Percentiles rank a stretch among this genome's conserved stretches.
phyloP scores from a whole-genome alignment of 2,329 filamentous ascomycete genomes.

The Aspergillus texensis region DNA sequence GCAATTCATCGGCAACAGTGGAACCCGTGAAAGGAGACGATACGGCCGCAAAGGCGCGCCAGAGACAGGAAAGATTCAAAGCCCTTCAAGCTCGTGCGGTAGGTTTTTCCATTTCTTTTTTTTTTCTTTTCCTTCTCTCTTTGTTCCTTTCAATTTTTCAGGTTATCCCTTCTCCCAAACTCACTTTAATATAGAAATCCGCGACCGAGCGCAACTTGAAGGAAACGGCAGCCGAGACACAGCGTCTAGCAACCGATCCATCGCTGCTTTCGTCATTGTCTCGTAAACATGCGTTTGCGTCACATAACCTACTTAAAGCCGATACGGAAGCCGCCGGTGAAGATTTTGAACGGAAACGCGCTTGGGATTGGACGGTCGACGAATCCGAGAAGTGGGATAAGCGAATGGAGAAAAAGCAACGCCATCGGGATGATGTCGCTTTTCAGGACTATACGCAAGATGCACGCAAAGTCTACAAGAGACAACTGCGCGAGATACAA shows the following conservation, averaged over 20 bases:
- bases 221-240: conserved; percentile 80
- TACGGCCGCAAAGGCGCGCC: conserved; percentile 46
- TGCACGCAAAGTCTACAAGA: conserved; percentile 89
- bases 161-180: conserved; percentile 3
- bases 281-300: conserved; percentile 82
- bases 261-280: conserved; percentile 75
- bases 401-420: conserved; percentile 81
- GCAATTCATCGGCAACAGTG: no score
- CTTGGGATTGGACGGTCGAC: conserved; percentile 98
- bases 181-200: conserved; percentile 41
- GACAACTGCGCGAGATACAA: conserved; percentile 76
- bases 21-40: conserved; percentile 25
- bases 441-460: conserved; percentile 90
- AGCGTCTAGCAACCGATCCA: conserved; percentile 76
- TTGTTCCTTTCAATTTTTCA: neutral
- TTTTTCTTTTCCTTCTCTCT: neutral
- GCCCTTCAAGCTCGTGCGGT: conserved; percentile 77
- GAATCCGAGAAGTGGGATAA: conserved; percentile 94
- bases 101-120: conserved; percentile 27
- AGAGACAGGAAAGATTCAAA: conserved; percentile 81
- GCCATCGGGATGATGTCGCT: conserved; percentile 78
- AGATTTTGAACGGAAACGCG: conserved; percentile 96
- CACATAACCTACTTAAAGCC: conserved; percentile 90
- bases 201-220: conserved; percentile 66
- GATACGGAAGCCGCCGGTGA: conserved; percentile 82